Base-by-base conservation (phyloP, 148 eudicot genomes). In the Chenopodium quinoa region DNA sequence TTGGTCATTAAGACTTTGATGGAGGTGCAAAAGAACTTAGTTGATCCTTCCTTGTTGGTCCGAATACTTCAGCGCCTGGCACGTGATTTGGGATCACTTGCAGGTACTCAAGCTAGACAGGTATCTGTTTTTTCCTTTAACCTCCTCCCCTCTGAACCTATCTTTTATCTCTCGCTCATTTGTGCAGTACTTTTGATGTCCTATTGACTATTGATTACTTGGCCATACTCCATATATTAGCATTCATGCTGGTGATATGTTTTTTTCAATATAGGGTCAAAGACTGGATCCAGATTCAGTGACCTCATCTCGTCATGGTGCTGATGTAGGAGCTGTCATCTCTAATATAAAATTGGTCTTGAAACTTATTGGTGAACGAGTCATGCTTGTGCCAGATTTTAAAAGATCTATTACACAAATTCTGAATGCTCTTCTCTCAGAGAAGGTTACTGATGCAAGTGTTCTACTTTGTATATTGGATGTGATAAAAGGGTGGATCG, bases 61-160 rank as follows among this genome's bases (percentile, higher is more conserved):
- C 98, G 93, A 65, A 89, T 96, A 68, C 93, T 96, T 89, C 99
- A 96, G 83, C 95, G 99, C 67, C 87, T 96, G 74, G 93, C 99
- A 80, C 95, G 99, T 76, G 99, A 96, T 83, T 87, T 96, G 94
- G 93, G 90, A 72, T 85, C 89, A 31, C 82, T 92, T 77, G 82
- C 88, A 34, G 91, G 93, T 69, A 86, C 93, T 77, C 86, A 84
- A 79, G 85, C 90, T 63, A 91, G 90, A 91, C 98, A 96, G 91
- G 99, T 96, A 91, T 75, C 67, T 32, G 4, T 23, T 62, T 66
- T 54, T 44, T 52, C 58, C 82, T 17, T 13, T 7, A 60, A 10
- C 64, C 40, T 25, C 22, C 46, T 29, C 56, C 10, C 27, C 17
- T 6, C 81, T 52, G 46, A 48, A 74, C 9, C 22, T n/a, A 74